Conservation (phyloP, 2,329 filamentous ascomycete species). For the Orbilia javanica region DNA sequence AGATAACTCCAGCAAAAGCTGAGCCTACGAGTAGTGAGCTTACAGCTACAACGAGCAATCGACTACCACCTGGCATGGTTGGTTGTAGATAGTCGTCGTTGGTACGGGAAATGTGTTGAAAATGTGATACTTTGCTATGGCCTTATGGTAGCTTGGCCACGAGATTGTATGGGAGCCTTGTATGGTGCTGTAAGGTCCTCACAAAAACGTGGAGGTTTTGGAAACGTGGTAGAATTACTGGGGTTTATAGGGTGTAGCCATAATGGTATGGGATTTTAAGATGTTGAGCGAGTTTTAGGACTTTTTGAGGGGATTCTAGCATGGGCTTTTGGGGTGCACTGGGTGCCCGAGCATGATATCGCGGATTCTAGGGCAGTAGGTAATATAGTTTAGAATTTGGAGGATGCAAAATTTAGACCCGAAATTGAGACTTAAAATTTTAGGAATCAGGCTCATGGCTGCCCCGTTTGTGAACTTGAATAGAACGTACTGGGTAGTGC, state of each 20-base stretch:
- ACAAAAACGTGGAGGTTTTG: background rate
- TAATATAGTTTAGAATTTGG: background rate
- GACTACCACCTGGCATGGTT: conserved; percentile 31
- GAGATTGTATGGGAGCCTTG: background rate
- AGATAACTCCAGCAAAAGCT: conserved; percentile 1
- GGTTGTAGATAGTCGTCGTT: no score
- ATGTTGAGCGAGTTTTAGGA: background rate
- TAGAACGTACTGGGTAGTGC: no score
- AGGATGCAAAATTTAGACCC: no score
- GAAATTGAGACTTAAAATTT: no score
- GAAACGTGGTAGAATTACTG: background rate
- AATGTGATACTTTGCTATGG: conserved; percentile 13
- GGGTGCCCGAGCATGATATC: conserved; percentile 18
- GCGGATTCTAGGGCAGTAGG: background rate
- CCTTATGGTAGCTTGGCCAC: background rate
- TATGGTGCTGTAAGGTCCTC: background rate
- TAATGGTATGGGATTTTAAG: background rate
- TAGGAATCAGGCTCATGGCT: no score
- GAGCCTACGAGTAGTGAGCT: conserved; percentile 39
- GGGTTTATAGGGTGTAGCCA: conserved; percentile 4
- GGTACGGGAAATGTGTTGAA: background rate
- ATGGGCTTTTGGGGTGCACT: background rate
- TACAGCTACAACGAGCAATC: conserved; percentile 24
- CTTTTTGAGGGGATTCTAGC: conserved; percentile 32
- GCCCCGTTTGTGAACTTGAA: no score